Percentiles rank a stretch among this genome's conserved stretches.
These are phyloP conservation scores for Alternaria postmessia DNA, from an alignment of 2,329 filamentous ascomycete species.

Conservation along the genomic window DNA sequence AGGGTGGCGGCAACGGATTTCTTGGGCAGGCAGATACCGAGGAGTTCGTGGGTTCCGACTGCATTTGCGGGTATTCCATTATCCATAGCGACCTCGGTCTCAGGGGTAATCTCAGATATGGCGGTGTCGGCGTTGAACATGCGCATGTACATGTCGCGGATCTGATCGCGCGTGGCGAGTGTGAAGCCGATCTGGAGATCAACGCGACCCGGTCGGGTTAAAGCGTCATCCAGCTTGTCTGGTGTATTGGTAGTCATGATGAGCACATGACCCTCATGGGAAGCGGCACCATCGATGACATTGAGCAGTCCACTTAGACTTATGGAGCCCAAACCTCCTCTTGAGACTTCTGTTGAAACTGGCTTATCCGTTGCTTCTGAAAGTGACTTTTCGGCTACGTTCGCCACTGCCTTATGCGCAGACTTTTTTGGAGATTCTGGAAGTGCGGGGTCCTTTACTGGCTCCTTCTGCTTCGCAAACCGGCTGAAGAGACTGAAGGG, in stretches of 20 bases:
- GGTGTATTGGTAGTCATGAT: slow-evolving; percentile 85
- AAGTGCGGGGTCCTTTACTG: neutral
- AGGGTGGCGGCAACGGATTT: slow-evolving; percentile 9
- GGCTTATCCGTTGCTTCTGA: no score
- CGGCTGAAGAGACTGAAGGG: neutral
- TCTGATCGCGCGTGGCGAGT: slow-evolving; percentile 53
- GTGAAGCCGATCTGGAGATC: slow-evolving; percentile 72
- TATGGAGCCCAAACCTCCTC: slow-evolving; percentile 56
- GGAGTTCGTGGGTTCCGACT: slow-evolving; percentile 18
- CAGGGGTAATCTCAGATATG: neutral
- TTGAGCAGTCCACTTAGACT: slow-evolving; percentile 82
- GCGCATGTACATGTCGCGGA: slow-evolving; percentile 54
- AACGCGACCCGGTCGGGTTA: slow-evolving; percentile 77
- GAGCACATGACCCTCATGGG: slow-evolving; percentile 78
- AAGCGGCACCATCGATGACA: slow-evolving; percentile 82
- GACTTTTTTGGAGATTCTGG: neutral
- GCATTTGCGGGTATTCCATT: neutral
- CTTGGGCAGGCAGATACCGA: slow-evolving; percentile 16
- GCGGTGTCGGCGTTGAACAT: slow-evolving; percentile 41
- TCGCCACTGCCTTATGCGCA: neutral
- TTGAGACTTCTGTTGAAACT: neutral
- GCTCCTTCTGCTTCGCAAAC: neutral
- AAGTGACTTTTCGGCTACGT: neutral
- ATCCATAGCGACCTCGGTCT: neutral
- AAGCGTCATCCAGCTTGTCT: slow-evolving; percentile 74